Conservation (phyloP, 2,329 filamentous ascomycete species). For the Teratosphaeria nubilosa region DNA sequence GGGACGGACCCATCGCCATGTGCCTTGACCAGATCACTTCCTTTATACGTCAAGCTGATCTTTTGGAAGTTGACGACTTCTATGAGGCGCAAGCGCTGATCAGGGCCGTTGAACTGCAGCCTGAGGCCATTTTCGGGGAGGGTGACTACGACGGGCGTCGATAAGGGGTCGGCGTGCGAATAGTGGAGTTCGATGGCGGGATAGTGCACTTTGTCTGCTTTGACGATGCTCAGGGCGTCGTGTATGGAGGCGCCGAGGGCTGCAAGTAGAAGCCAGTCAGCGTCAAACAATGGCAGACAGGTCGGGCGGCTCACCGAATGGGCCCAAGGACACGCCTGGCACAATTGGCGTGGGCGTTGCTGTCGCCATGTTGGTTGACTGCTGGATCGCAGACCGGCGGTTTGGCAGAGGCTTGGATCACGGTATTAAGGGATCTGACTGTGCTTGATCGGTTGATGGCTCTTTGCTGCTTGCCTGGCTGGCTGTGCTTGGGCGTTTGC, state of each 20-base stretch:
- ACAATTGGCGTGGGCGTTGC: neutral
- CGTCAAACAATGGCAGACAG: neutral
- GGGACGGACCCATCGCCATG: neutral
- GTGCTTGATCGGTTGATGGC: neutral
- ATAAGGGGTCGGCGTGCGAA: conserved; percentile 63
- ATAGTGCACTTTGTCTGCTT: conserved; percentile 74
- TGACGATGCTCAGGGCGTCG: conserved; percentile 76
- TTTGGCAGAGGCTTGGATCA: neutral
- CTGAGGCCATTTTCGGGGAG: conserved; percentile 81
- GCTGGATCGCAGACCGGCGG: neutral
- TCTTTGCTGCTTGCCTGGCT: neutral
- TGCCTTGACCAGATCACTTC: conserved; percentile 63
- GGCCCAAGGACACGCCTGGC: conserved; percentile 7
- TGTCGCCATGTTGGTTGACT: neutral
- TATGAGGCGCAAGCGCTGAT: conserved; percentile 82
- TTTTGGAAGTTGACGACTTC: conserved; percentile 87
- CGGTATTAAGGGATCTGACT: no score
- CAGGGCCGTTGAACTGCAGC: conserved; percentile 83
- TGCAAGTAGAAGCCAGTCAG: conserved; percentile 27
- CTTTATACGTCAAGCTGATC: conserved; percentile 72
- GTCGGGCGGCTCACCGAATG: neutral
- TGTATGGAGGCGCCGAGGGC: conserved; percentile 86
- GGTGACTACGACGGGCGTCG: conserved; percentile 61
- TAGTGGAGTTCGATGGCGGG: conserved; percentile 75
- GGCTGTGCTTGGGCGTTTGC: neutral